Evolutionary conservation across 345 rosid genomes (phyloP), one percentile per base, ranked within the genome.

Genomic region (Jatropha curcas): DNA sequence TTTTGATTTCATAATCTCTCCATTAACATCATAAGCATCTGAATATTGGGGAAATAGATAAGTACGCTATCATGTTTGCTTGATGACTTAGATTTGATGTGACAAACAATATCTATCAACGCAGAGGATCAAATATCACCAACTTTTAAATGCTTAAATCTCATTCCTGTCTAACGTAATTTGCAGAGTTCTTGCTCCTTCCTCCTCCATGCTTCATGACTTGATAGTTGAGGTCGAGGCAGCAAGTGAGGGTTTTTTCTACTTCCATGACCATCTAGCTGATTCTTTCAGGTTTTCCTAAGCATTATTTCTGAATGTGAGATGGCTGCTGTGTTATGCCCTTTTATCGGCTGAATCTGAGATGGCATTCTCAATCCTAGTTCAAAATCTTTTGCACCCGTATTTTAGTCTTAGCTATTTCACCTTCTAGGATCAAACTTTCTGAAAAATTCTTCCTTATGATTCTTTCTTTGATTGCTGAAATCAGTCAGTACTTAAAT

Each of bases 151-250:
- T 76, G 66, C 79, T 67, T 48, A 71, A 71, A 77, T 67, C 83
- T 86, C 66, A 80, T 84, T 56, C 31, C 52, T 74, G 67, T 79
- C 60, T 87, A 81, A 80, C 75, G 41, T 66, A 83, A 84, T 70
- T 74, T 86, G 88, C 86, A 84, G 85, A 86, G 71, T 75, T 62
- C 86, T 80, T 80, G 80, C 83, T 65, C 85, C 83, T 84, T 84
- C 74, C 68, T 77, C 71, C 79, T 43, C 78, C 83, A 73, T 81
- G 84, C 81, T 74, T 78, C 87, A 76, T 86, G 85, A 80, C 74
- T 78, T 82, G 83, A 66, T 82, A 78, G 74, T 83, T 84, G 88
- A 77, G 81, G 77, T 68, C 68, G 39, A 70, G 83, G 87, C 83
- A 66, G 82, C 83, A 60, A 75, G 77, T 76, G 80, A 60, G 85